Percentiles rank a stretch among this genome's conserved stretches.
These are phyloP conservation scores for Melanomma pulvis-pyrius DNA, from an alignment of 495 filamentous ascomycete genomes.

Conservation along the genomic window DNA sequence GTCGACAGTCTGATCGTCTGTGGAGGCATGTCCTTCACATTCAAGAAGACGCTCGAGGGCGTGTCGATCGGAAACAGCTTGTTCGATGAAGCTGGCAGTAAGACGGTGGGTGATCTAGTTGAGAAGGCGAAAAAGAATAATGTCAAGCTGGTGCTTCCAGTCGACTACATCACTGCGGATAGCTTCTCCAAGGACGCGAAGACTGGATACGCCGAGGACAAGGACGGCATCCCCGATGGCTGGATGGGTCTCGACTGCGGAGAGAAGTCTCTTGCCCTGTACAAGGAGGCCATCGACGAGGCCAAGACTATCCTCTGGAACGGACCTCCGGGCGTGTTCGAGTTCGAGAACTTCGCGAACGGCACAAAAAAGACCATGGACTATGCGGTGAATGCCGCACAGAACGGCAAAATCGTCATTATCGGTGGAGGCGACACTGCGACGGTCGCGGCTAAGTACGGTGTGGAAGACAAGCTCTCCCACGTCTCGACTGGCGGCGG, in stretches of 20 bases:
- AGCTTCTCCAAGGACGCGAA: conserved; percentile 89
- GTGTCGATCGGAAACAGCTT: conserved; percentile 89
- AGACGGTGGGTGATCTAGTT: conserved; percentile 84
- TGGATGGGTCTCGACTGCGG: conserved; percentile 98
- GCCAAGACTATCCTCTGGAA: conserved; percentile 99
- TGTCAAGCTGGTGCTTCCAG: conserved; percentile 90
- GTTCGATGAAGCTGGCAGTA: conserved; percentile 92
- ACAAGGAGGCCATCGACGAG: conserved; percentile 78
- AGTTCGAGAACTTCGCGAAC: conserved; percentile 89
- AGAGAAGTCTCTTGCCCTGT: conserved; percentile 80
- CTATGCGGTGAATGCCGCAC: conserved; percentile 75
- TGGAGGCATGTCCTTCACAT: conserved; percentile 98
- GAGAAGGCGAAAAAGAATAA: conserved; percentile 96
- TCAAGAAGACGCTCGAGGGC: conserved; percentile 95
- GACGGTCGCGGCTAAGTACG: conserved; percentile 96
- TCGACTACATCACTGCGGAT: conserved; percentile 94
- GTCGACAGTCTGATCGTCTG: conserved; percentile 96
- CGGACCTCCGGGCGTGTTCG: conserved; percentile 92
- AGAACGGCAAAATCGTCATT: conserved; percentile 88
- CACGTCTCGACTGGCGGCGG: conserved; percentile 98
- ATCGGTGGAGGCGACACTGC: conserved; percentile 98
- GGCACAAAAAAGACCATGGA: conserved; percentile 91
- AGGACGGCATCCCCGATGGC: conserved; percentile 88
- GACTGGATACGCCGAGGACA: conserved; percentile 80
- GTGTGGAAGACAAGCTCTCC: conserved; percentile 91